phyloP scores from a whole-genome alignment of 2,329 filamentous ascomycete species.

The Botrytis galanthina region DNA sequence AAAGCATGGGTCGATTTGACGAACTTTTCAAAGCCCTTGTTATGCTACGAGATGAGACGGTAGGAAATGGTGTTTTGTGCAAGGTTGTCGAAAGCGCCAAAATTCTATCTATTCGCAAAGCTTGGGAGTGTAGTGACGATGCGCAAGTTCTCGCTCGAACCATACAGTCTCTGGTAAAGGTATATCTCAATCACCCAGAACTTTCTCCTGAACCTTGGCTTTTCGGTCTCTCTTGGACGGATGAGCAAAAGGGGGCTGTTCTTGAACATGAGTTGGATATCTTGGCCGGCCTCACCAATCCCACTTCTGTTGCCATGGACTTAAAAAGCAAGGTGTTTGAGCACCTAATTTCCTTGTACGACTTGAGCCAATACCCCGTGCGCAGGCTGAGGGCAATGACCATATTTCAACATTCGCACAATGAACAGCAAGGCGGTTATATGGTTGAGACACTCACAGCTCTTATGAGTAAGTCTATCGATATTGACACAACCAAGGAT shows the following conservation, averaged over 20 bases:
- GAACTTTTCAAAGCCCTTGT: constrained; percentile 59
- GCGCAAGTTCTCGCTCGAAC: constrained; percentile 56
- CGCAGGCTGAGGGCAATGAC: constrained; percentile 35
- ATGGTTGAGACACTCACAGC: constrained; percentile 27
- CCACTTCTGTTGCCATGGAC: constrained; percentile 16
- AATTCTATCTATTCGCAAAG: constrained; percentile 48
- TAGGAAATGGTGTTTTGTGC: constrained; percentile 57
- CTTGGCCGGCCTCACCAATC: constrained; percentile 29
- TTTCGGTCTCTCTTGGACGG: constrained; percentile 40
- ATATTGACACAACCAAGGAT: constrained; percentile 31
- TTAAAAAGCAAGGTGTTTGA: constrained; percentile 31
- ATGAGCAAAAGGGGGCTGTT: constrained; percentile 54
- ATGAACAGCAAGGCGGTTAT: constrained; percentile 8
- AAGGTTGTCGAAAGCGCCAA: constrained; percentile 51
- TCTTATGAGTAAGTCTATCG: constrained; percentile 11
- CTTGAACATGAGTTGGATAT: constrained; percentile 60
- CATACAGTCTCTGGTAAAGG: constrained; percentile 57
- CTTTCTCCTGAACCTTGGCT: constrained; percentile 47
- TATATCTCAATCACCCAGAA: constrained; percentile 58
- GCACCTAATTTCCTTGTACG: constrained; percentile 33
- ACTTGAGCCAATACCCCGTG: constrained; percentile 33
- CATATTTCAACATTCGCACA: constrained; percentile 25
- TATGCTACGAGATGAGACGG: constrained; percentile 59
- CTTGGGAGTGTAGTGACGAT: constrained; percentile 54
- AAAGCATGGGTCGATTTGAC: constrained; percentile 50